phyloP scores from a whole-genome alignment of 1,139 yeast species.

The Yamadazyma siamensis region DNA sequence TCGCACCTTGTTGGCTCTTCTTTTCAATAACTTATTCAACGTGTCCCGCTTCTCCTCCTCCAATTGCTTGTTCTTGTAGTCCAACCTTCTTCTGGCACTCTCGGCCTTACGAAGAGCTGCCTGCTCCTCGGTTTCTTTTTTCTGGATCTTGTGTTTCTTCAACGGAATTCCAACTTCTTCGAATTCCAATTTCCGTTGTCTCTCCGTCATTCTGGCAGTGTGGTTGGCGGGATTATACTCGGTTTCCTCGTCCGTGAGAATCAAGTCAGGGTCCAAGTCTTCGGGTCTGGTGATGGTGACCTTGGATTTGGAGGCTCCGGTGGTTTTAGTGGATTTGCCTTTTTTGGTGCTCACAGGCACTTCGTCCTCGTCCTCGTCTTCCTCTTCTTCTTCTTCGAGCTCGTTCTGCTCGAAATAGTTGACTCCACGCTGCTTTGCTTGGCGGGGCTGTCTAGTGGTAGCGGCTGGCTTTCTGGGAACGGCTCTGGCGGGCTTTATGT shows the following conservation, averaged over 20 bases:
- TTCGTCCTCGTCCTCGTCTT: slow-evolving; percentile 25
- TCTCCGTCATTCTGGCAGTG: slow-evolving; percentile 55
- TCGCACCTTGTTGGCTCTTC: slow-evolving; percentile 72
- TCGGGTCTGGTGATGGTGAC: slow-evolving; percentile 15
- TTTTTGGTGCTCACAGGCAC: slow-evolving; percentile 14
- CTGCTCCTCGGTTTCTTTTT: slow-evolving; percentile 70
- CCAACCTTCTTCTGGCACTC: slow-evolving; percentile 83
- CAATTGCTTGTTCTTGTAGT: slow-evolving; percentile 73
- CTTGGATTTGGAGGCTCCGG: slow-evolving; percentile 1
- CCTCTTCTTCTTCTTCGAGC: slow-evolving; percentile 27
- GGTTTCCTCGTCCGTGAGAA: slow-evolving; percentile 43
- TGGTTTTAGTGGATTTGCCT: slow-evolving; percentile 10
- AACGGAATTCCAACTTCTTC: slow-evolving; percentile 27
- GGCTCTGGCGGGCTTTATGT: slow-evolving; percentile 1
- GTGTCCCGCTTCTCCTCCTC: slow-evolving; percentile 95
- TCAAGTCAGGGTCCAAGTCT: slow-evolving; percentile 36
- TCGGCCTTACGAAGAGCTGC: slow-evolving; percentile 80
- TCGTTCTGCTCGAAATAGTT: slow-evolving; percentile 31
- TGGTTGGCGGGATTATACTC: slow-evolving; percentile 48
- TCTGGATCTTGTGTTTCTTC: slow-evolving; percentile 8
- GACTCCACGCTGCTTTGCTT: slow-evolving; percentile 29
- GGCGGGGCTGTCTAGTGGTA: slow-evolving; percentile 23
- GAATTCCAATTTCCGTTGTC: slow-evolving; percentile 46
- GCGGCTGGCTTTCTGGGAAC: too few relatives aligned
- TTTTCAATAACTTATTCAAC: slow-evolving; percentile 75